A percentile compares a stretch with the other conserved stretches of the same genome.
These are phyloP conservation scores for Spirogloea muscicola DNA, from an alignment of 139 green algal species.

Conservation along the genomic window DNA sequence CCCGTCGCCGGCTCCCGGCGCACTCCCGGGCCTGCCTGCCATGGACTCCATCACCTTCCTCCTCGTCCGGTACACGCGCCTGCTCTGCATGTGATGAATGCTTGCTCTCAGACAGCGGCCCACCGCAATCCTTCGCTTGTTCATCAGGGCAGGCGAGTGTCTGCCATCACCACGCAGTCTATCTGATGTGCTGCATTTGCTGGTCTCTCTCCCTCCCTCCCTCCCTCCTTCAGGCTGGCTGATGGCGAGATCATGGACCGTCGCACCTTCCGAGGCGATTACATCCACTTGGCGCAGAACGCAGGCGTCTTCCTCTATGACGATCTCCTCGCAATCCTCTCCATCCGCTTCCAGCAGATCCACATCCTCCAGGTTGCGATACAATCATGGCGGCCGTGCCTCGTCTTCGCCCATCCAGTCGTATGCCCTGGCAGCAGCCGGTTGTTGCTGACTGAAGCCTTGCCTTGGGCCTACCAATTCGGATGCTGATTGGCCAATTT, in stretches of 20 bases:
- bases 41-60: slow-evolving; percentile 48
- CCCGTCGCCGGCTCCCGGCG: background rate
- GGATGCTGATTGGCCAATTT: no score
- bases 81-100: no score
- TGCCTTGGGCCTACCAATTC: no score
- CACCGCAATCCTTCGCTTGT: no score
- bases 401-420: no score
- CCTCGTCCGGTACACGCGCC: slow-evolving; percentile 38
- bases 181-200: no score
- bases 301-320: slow-evolving; percentile 50
- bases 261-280: slow-evolving; percentile 41
- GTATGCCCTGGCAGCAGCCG: no score
- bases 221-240: slow-evolving; percentile 13
- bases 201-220: background rate
- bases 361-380: slow-evolving; percentile 45
- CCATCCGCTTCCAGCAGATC: slow-evolving; percentile 46
- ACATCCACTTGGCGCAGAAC: slow-evolving; percentile 52
- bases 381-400: no score
- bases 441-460: no score
- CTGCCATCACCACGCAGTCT: no score
- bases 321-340: slow-evolving; percentile 47
- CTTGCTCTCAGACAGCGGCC: no score
- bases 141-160: no score
- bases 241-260: slow-evolving; percentile 33
- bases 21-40: slow-evolving; percentile 19